Percentiles rank a stretch among this genome's conserved stretches.
Conservation (phyloP, 73 alveolate species). For the Diophrys appendiculata region DNA sequence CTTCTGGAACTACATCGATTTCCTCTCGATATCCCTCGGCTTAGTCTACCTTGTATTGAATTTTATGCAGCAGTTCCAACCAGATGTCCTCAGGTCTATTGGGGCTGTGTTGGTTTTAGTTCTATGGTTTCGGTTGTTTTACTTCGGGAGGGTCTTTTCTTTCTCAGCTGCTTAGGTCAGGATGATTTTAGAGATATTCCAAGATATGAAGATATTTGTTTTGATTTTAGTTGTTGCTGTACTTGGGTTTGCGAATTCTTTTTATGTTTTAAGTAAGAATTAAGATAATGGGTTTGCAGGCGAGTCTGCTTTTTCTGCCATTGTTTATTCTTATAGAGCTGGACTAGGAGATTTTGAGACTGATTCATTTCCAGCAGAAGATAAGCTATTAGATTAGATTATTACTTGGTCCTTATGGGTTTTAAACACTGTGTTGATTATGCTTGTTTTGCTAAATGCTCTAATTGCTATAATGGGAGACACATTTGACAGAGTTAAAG, state of each 20-base stretch:
- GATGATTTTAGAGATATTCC: conserved; percentile 38
- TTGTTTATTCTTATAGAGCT: conserved; percentile 38
- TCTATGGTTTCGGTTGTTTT: conserved; percentile 38
- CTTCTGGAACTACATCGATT: conserved; percentile 50
- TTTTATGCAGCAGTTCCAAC: too few relatives aligned
- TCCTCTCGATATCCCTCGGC: too few relatives aligned
- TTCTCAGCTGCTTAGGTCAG: conserved; percentile 50
- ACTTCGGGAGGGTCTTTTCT: conserved; percentile 33
- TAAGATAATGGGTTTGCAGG: background rate
- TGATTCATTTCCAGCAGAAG: background rate
- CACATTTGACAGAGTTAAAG: conserved; percentile 24
- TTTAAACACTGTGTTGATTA: conserved; percentile 12
- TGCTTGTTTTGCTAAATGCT: conserved; percentile 9
- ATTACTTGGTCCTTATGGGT: conserved; percentile 12
- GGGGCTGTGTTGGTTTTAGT: conserved; percentile 32
- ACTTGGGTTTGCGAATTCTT: conserved; percentile 51
- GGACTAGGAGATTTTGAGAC: conserved; percentile 58
- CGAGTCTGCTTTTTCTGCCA: conserved; percentile 17
- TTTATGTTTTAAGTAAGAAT: conserved; percentile 32
- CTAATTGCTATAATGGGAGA: conserved; percentile 32
- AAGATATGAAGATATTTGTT: conserved; percentile 33
- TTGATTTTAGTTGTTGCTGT: conserved; percentile 22
- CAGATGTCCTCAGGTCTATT: conserved; percentile 10
- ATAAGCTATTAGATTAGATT: background rate
- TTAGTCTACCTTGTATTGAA: too few relatives aligned